Evolutionary conservation across 208 protist species (phyloP).

Genomic region (Leishmania mexicana): DNA sequence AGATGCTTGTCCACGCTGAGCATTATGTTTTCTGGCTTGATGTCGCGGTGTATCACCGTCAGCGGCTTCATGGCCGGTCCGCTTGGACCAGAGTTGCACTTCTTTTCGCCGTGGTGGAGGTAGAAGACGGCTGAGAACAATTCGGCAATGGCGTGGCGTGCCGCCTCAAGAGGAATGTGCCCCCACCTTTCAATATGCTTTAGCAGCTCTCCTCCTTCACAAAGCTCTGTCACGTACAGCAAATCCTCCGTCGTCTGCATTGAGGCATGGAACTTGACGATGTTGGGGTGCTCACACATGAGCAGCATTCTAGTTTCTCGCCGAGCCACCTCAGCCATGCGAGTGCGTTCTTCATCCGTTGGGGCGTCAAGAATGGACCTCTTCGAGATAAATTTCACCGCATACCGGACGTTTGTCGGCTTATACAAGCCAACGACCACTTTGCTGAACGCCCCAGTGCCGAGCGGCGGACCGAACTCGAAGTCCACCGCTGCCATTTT

Average conservation of each 20-base stretch:
- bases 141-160: constrained; percentile 90
- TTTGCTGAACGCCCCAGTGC: constrained; percentile 89
- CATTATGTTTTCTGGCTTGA: constrained; percentile 97
- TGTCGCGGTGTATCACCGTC: constrained; percentile 94
- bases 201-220: constrained; percentile 86
- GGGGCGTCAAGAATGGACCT: constrained; percentile 83
- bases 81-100: constrained; percentile 16
- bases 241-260: constrained; percentile 86
- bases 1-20: constrained; percentile 91
- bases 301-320: constrained; percentile 85
- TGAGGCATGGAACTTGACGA: constrained; percentile 81
- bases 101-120: constrained; percentile 91
- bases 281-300: constrained; percentile 90
- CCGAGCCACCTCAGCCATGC: constrained; percentile 85
- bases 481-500: constrained; percentile 82
- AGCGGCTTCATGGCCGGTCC: constrained; percentile 31
- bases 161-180: constrained; percentile 82
- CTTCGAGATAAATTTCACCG: constrained; percentile 89
- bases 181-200: constrained; percentile 55
- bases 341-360: constrained; percentile 80
- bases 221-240: constrained; percentile 88
- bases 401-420: constrained; percentile 68
- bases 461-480: constrained; percentile 69
- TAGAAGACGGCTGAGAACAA: constrained; percentile 96
- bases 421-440: constrained; percentile 77